Conservation (phyloP, 225 moss, liverwort and hornwort species). For the Polytrichum commune region DNA sequence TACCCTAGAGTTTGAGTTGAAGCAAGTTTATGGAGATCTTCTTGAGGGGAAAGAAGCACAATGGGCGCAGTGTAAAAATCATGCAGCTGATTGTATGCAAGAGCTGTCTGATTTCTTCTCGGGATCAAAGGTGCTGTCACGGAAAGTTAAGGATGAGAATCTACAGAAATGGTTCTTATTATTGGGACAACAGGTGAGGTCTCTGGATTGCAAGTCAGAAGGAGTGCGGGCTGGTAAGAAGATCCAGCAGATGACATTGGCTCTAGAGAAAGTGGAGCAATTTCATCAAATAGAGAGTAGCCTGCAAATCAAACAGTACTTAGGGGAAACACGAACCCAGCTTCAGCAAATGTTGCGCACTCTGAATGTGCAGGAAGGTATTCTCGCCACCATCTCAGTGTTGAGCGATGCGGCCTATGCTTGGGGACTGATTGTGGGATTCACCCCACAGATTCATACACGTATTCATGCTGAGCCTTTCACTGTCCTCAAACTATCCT, state of each 20-base stretch:
- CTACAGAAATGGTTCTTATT: constrained; percentile 94
- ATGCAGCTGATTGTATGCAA: constrained; percentile 82
- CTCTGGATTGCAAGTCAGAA: constrained; percentile 70
- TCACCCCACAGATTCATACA: constrained; percentile 80
- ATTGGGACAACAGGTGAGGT: constrained; percentile 68
- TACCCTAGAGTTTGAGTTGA: constrained; percentile 89
- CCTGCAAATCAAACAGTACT: constrained; percentile 89
- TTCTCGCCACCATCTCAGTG: constrained; percentile 82
- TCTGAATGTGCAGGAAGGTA: constrained; percentile 86
- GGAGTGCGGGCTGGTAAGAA: constrained; percentile 76
- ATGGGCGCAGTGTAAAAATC: constrained; percentile 80
- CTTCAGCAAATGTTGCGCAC: constrained; percentile 92
- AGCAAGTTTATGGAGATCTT: constrained; percentile 81
- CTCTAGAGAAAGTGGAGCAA: constrained; percentile 95
- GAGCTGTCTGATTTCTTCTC: constrained; percentile 98
- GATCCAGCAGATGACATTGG: constrained; percentile 89
- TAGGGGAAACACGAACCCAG: constrained; percentile 77
- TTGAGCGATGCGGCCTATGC: constrained; percentile 92
- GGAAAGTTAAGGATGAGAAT: constrained; percentile 83
- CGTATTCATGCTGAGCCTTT: constrained; percentile 83
- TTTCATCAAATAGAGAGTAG: constrained; percentile 99
- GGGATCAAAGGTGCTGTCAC: constrained; percentile 92
- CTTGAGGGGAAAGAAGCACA: constrained; percentile 77
- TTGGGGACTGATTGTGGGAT: constrained; percentile 82
- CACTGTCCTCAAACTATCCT: constrained; percentile 89